Conservation (phyloP, 352 stramenopile species). For the Globisporangium nunn region DNA sequence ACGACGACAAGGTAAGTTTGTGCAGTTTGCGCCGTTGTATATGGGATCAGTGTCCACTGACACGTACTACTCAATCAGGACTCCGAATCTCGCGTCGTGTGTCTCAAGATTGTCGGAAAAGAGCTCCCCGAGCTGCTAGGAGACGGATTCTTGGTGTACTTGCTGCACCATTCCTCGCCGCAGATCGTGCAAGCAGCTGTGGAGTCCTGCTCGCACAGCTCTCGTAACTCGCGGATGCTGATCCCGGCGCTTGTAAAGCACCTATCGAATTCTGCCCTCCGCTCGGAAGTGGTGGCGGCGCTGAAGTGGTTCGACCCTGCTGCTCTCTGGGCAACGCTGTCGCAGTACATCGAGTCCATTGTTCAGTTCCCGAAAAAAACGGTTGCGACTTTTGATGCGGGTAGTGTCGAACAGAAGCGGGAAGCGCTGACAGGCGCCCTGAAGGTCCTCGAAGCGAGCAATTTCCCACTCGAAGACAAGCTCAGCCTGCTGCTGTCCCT, state of each 20-base stretch:
- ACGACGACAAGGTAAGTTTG: slow-evolving; percentile 49
- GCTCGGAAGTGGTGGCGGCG: slow-evolving; percentile 56
- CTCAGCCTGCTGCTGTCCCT: slow-evolving; percentile 56
- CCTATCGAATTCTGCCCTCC: slow-evolving; percentile 54
- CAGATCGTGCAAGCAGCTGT: slow-evolving; percentile 74
- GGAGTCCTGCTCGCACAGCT: slow-evolving; percentile 73
- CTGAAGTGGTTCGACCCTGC: slow-evolving; percentile 63
- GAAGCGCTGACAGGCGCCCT: slow-evolving; percentile 55
- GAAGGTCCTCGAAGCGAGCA: slow-evolving; percentile 49
- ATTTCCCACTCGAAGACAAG: slow-evolving; percentile 65
- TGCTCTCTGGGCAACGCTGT: slow-evolving; percentile 60
- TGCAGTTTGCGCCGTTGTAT: background rate
- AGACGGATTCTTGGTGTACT: slow-evolving; percentile 79
- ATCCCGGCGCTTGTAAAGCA: slow-evolving; percentile 80
- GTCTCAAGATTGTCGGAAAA: slow-evolving; percentile 76
- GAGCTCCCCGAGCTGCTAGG: slow-evolving; percentile 75
- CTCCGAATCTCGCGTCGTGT: slow-evolving; percentile 63
- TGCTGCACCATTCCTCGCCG: slow-evolving; percentile 65
- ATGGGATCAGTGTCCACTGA: background rate
- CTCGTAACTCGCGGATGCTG: slow-evolving; percentile 73
- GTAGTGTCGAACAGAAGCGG: slow-evolving; percentile 28
- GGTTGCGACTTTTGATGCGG: background rate
- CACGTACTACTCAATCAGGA: slow-evolving; percentile 15
- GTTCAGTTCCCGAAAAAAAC: slow-evolving; percentile 13
- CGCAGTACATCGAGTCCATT: slow-evolving; percentile 51